phyloP scores from a whole-genome alignment of 805 yeast genomes.

The Wickerhamomyces tratensis region DNA sequence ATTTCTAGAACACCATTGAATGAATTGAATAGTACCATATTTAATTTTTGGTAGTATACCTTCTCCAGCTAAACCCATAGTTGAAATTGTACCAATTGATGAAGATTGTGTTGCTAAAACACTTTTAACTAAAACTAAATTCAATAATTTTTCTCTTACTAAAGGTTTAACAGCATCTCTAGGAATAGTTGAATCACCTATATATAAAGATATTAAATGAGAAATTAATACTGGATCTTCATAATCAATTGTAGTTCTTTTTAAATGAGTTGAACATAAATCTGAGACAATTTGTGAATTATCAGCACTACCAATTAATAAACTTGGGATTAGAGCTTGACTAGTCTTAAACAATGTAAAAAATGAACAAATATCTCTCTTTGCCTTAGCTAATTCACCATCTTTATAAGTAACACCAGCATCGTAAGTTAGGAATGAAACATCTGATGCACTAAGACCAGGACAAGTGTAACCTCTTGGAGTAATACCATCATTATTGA shows the following conservation, averaged over 20 bases:
- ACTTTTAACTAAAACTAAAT: constrained; percentile 37
- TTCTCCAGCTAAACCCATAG: constrained; percentile 37
- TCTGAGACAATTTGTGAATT: constrained; percentile 45
- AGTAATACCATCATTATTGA: constrained; percentile 25
- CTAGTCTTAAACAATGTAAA: constrained; percentile 22
- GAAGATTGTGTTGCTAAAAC: constrained; percentile 34
- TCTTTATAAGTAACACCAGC: constrained; percentile 56
- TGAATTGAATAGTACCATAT: constrained; percentile 49
- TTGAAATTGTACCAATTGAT: constrained; percentile 37
- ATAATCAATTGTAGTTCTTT: constrained; percentile 39
- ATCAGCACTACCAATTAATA: constrained; percentile 59
- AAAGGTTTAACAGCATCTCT: constrained; percentile 44
- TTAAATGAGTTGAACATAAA: constrained; percentile 38
- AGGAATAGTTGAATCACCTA: constrained; percentile 33
- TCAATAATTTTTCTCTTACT: constrained; percentile 48
- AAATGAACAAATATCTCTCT: constrained; percentile 32
- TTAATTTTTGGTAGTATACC: constrained; percentile 39
- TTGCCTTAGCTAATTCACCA: constrained; percentile 33
- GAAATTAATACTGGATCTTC: constrained; percentile 38
- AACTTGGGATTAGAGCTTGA: constrained; percentile 31
- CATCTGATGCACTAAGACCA: constrained; percentile 51
- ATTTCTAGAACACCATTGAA: constrained; percentile 45
- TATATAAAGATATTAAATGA: constrained; percentile 35
- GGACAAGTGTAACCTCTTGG: constrained; percentile 44
- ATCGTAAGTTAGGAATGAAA: constrained; percentile 52